Base-by-base conservation (phyloP, 768 basidiomycete species). In the Ramaria rubella region DNA sequence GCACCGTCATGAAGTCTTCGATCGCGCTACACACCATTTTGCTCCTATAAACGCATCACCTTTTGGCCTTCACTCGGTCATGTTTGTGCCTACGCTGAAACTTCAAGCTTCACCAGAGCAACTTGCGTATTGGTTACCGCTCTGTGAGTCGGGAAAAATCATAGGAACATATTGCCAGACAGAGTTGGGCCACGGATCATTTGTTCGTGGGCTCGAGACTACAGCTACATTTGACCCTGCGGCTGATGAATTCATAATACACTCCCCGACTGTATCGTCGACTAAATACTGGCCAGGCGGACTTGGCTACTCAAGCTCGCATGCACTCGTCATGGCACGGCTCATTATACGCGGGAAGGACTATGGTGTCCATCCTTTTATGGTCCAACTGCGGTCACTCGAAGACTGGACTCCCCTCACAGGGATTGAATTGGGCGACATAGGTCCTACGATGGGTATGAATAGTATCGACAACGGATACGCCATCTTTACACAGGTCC, bases 141-240 rank as follows among this genome's bases (percentile, higher is more conserved):
- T n/a, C n/a, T n/a, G n/a, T n/a, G n/a, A n/a, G n/a, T n/a, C n/a
- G n/a, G n/a, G n/a, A n/a, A n/a, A n/a, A n/a, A n/a, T n/a, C n/a
- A n/a, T n/a, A n/a, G n/a, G n/a, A 65, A 6, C 65, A 64, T 68
- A 68, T 31, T 64, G 62, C 30, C 67, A 64, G 52, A 67, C 67
- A 5, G 67, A 69, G 43, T 61, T 69, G 11, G 67, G n/a, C n/a
- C n/a, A n/a, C n/a, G n/a, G n/a, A n/a, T n/a, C n/a, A n/a, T n/a
- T n/a, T n/a, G n/a, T n/a, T n/a, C n/a, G n/a, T n/a, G n/a, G n/a
- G n/a, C n/a, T n/a, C n/a, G n/a, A n/a, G n/a, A n/a, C n/a, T n/a
- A n/a, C n/a, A n/a, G n/a, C n/a, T n/a, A n/a, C n/a, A n/a, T n/a
- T n/a, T n/a, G n/a, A n/a, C n/a, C n/a, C n/a, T n/a, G n/a, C n/a